Base-by-base conservation (phyloP, 192 early-diverging fungal species). In the Entrophospora sp. region DNA sequence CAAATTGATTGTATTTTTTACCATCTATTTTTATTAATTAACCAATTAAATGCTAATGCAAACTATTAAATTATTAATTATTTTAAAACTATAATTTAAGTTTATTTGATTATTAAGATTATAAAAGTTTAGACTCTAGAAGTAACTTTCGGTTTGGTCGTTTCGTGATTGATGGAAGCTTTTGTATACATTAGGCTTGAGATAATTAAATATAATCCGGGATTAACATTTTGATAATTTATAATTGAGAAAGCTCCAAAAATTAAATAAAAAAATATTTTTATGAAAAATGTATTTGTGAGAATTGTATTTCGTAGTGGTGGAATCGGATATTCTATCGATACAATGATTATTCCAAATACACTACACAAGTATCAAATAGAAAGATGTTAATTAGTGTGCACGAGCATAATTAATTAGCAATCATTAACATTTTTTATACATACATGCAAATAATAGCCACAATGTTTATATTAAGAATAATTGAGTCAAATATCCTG, bases 211-310 rank as follows among this genome's bases (percentile, higher is more conserved):
- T 66, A 66, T 18, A 66, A 27, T 22, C 10, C 64, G 0, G 64
- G 64, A 42, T 66, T 66, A 5, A 66, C 64, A 30, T 66, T 66
- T 66, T 66, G 64, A 42, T 66, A 66, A 32, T 66, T 43, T 18
- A 66, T 31, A n/a, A 66, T 28, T 3, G 64, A 66, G 10, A 66
- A 2, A 3, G 13, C 35, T n/a, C 30, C 5, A 14, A 56, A 30
- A 4, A 37, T 22, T 5, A 52, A 0, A 24, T 66, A 66, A 30
- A 66, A 30, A 0, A 66, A 1, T n/a, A 66, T 40, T 18, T 51
- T 32, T 5, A 51, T 49, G 18, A 53, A 16, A 22, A 20, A 66
- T 9, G 36, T 22, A 5, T 5, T 40, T 32, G 37, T 28, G 4
- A 66, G 1, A 12, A 66, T 20, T 18, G 51, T 38, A 43, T 52